Evolutionary conservation across 148 eudicot genomes (phyloP).

Genomic region (Agrostemma githago): DNA sequence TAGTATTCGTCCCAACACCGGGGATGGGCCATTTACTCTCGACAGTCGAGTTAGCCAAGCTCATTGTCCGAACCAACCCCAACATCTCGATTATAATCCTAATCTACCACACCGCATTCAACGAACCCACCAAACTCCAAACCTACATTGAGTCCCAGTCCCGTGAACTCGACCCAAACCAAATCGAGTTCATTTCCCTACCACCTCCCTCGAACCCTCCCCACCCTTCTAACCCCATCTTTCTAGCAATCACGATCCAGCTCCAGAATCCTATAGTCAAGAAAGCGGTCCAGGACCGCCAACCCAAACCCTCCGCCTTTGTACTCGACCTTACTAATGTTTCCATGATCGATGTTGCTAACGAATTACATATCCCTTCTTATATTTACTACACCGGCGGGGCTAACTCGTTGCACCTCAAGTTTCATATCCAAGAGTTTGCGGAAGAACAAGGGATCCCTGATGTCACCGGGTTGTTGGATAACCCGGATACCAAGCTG

Average conservation of each 20-base stretch:
- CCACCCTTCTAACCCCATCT: background rate
- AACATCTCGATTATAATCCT: slow-evolving; percentile 31
- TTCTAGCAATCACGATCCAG: background rate
- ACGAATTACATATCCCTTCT: slow-evolving; percentile 28
- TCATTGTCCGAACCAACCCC: slow-evolving; percentile 26
- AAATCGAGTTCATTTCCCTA: slow-evolving; percentile 9
- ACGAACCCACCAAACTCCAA: background rate
- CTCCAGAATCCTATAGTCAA: slow-evolving; percentile 21
- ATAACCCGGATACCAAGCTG: background rate
- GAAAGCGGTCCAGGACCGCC: slow-evolving; percentile 10
- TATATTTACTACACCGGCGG: slow-evolving; percentile 28
- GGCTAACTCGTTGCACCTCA: background rate
- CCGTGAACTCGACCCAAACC: background rate
- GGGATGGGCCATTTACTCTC: slow-evolving; percentile 33
- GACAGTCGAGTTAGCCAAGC: slow-evolving; percentile 40
- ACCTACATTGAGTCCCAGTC: slow-evolving; percentile 10
- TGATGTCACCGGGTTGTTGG: background rate
- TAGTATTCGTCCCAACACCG: slow-evolving; percentile 42
- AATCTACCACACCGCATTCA: slow-evolving; percentile 23
- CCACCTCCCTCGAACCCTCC: slow-evolving; percentile 10
- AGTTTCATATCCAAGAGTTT: slow-evolving; percentile 7
- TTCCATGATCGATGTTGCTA: slow-evolving; percentile 25
- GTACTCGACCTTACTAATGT: slow-evolving; percentile 30
- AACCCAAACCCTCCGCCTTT: slow-evolving; percentile 18
- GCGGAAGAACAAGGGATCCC: slow-evolving; percentile 7